Evolutionary conservation across 2,329 filamentous ascomycete species (phyloP), one percentile per base, ranked within the genome.

Genomic region (Torrubiellomyces zombiae): DNA sequence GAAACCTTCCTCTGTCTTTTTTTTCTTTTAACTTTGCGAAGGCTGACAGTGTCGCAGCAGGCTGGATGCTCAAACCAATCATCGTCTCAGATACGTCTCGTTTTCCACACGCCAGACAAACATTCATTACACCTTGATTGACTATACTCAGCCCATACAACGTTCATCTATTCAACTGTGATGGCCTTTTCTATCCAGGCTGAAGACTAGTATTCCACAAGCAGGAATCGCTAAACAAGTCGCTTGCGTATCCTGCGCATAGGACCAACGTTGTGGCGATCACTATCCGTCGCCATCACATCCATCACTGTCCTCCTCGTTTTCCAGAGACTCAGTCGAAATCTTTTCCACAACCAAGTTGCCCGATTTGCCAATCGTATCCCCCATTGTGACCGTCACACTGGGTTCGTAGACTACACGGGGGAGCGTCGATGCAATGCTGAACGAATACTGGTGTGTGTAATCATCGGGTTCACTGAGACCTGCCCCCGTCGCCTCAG

Each of bases 281-380:
- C n/a, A n/a, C 29, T 35, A 32, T 14, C 33, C 33, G n/a, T 42
- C 37, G 22, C 39, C 35, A 26, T 42, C 37, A 29, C 39, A 33
- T 5, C 35, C 38, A 9, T 45, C 39, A 19, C 40, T 40, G 8
- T 40, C 43, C 12, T 40, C 40, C 7, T 44, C 48, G 7, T 49
- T 42, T 10, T 50, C 45, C 9, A 53, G 51, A n/a, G 40, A 44
- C 4, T 50, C 50, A 7, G 40, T 32, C 29, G 38, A 34, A 18
- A 44, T 28, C 16, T 64, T 63, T 54, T 98, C 89, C 9, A 95
- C 85, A 36, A 95, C 79, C 29, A 98, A 53, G 50, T 91, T 93
- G 3, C 77, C 82, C 35, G 81, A 85, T 37, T 74, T 63, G 4
- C 86, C 82, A 44, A 95, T 75, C 37, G 69, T 67, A 35, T 79